A percentile compares a stretch with the other conserved stretches of the same genome.
These are phyloP conservation scores for Phoenix roebelenii DNA, from an alignment of 176 grass and related monocot species.

Conservation along the genomic window DNA sequence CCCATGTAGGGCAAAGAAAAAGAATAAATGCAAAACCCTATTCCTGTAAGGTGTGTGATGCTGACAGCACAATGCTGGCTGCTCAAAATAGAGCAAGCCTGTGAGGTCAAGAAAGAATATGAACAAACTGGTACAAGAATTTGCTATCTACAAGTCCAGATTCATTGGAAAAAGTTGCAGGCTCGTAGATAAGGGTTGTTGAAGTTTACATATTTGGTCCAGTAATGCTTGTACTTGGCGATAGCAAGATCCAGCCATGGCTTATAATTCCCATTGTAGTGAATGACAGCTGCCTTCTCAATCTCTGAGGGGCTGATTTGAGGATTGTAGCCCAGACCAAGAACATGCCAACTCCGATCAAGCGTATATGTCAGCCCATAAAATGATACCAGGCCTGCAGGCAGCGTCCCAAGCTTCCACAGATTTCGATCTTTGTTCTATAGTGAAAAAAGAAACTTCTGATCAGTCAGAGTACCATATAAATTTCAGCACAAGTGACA, in stretches of 20 bases:
- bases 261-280: constrained; percentile 9
- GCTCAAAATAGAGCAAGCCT: no score
- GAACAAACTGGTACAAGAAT: no score
- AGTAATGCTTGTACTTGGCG: neutral
- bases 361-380: constrained; percentile 5
- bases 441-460: neutral
- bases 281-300: neutral
- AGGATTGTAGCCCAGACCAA: constrained; percentile 2
- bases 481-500: neutral
- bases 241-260: constrained; percentile 5
- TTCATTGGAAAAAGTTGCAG: constrained; percentile 1
- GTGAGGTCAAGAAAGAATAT: no score
- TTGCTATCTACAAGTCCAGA: neutral
- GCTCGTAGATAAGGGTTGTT: neutral
- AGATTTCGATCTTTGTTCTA: constrained; percentile 12
- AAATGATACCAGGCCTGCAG: constrained; percentile 1
- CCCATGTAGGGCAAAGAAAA: no score
- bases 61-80: no score
- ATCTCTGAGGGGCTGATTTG: neutral
- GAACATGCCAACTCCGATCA: neutral
- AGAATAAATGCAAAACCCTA: no score
- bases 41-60: no score
- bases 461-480: neutral
- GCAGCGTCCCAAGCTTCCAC: constrained; percentile 12
- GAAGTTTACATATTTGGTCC: constrained; percentile 5